A percentile compares a stretch with the other conserved stretches of the same genome.
These are phyloP conservation scores for Larix kaempferi DNA, from an alignment of 75 land plant species.

Conservation along the genomic window DNA sequence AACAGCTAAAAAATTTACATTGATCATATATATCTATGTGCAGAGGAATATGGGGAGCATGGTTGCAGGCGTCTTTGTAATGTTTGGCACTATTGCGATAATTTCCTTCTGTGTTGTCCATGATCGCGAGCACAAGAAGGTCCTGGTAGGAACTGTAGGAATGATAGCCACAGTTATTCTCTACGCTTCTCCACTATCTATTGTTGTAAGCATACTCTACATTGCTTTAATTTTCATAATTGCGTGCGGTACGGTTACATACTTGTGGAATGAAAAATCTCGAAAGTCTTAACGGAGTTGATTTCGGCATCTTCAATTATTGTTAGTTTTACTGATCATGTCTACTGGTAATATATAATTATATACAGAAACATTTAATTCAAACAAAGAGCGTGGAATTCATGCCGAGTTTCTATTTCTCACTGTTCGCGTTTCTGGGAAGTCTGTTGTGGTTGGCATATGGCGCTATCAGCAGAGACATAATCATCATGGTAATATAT, in stretches of 20 bases:
- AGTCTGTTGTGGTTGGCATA: conserved; percentile 15
- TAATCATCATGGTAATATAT: conserved; percentile 3
- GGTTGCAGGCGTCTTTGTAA: neutral
- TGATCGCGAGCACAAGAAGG: neutral
- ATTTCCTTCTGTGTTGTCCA: neutral
- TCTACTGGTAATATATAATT: too few relatives aligned
- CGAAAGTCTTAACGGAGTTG: too few relatives aligned
- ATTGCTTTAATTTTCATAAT: neutral
- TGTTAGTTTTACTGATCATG: too few relatives aligned
- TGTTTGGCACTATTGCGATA: conserved; percentile 9
- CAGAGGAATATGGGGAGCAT: neutral
- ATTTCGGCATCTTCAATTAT: too few relatives aligned
- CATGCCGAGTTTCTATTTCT: conserved; percentile 19
- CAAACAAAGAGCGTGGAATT: conserved; percentile 22
- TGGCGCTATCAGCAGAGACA: conserved; percentile 12
- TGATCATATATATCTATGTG: neutral
- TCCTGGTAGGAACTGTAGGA: conserved; percentile 3
- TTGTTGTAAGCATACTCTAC: neutral
- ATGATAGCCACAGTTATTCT: neutral
- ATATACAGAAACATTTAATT: conserved; percentile 12
- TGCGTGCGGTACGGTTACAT: too few relatives aligned
- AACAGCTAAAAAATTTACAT: too few relatives aligned
- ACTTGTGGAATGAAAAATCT: too few relatives aligned
- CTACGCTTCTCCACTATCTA: conserved; percentile 8
- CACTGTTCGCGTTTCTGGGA: conserved; percentile 14